Conservation (phyloP, 148 eudicot genomes). For the Gaultheria prostrata region DNA sequence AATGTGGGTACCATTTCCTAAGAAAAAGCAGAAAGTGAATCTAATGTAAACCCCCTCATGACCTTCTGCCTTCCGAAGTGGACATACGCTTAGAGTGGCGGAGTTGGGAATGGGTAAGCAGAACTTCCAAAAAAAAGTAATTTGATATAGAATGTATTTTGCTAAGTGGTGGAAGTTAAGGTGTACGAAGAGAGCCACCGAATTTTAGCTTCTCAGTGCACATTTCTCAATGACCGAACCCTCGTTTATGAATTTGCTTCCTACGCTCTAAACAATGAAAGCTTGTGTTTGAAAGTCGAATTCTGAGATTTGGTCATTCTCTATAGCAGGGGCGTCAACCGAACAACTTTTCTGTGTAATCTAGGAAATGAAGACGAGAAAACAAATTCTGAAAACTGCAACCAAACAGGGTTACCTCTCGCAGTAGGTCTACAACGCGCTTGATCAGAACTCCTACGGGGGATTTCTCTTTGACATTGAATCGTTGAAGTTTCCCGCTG, state of each 20-base stretch:
- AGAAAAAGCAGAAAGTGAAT: background rate
- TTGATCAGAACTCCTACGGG: slow-evolving; percentile 83
- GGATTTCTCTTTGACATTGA: slow-evolving; percentile 59
- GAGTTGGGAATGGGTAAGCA: background rate
- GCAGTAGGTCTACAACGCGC: slow-evolving; percentile 60
- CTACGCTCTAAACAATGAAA: background rate
- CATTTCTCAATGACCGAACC: too few relatives aligned
- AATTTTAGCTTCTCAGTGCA: too few relatives aligned
- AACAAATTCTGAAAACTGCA: background rate
- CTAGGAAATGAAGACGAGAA: background rate
- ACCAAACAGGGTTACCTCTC: slow-evolving; percentile 42
- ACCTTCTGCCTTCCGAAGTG: background rate
- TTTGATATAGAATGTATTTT: too few relatives aligned
- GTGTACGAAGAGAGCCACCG: too few relatives aligned
- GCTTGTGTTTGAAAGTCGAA: background rate
- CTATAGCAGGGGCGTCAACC: background rate
- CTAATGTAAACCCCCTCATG: background rate
- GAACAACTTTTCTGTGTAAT: background rate
- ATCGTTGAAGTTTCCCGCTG: slow-evolving; percentile 65
- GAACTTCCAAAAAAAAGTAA: background rate
- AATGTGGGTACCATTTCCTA: background rate
- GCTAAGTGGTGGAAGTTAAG: too few relatives aligned
- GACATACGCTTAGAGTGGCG: background rate
- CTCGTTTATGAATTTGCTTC: too few relatives aligned
- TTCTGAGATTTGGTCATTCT: background rate